phyloP scores from a whole-genome alignment of 2,329 filamentous ascomycete species.

The Colletotrichum orbiculare region DNA sequence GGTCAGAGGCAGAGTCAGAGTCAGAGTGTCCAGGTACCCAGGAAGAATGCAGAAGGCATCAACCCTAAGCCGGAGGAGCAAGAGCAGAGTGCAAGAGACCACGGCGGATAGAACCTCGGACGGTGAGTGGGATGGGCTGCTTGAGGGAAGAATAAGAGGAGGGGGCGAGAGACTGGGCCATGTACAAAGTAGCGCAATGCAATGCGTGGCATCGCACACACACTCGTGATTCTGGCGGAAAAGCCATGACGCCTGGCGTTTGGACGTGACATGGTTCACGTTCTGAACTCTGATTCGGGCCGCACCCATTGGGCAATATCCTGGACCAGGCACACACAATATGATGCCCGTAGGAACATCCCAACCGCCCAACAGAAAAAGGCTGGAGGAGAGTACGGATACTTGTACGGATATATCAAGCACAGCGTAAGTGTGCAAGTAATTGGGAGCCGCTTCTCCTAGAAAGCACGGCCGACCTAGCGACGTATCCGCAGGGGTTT shows the following conservation, averaged over 20 bases:
- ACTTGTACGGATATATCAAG: too few relatives aligned
- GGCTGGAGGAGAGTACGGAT: too few relatives aligned
- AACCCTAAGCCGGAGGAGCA: not conserved
- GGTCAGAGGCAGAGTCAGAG: too few relatives aligned
- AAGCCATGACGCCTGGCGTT: conserved; percentile 24
- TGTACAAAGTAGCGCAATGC: not conserved
- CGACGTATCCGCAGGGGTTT: conserved; percentile 5
- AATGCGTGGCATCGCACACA: conserved; percentile 11
- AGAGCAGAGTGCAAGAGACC: conserved; percentile 2
- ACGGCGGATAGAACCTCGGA: not conserved
- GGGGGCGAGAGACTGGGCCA: conserved; percentile 17
- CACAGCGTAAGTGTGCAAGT: too few relatives aligned
- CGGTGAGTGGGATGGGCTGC: conserved; percentile 16
- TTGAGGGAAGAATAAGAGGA: not conserved
- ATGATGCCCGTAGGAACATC: conserved; percentile 17
- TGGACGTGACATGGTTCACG: conserved; percentile 16
- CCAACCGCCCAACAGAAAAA: conserved; percentile 31
- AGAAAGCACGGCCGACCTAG: conserved; percentile 26
- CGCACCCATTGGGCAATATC: conserved; percentile 14
- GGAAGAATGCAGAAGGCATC: not conserved
- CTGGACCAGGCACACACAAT: not conserved
- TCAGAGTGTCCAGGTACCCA: conserved; percentile 1
- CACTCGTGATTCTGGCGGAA: not conserved
- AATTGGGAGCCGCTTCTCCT: conserved; percentile 4
- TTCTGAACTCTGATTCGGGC: conserved; percentile 28